Percentiles rank a stretch among this genome's conserved stretches.
Evolutionary conservation across 768 basidiomycete species (phyloP).

Genomic region (Podaxis mareebaensis): DNA sequence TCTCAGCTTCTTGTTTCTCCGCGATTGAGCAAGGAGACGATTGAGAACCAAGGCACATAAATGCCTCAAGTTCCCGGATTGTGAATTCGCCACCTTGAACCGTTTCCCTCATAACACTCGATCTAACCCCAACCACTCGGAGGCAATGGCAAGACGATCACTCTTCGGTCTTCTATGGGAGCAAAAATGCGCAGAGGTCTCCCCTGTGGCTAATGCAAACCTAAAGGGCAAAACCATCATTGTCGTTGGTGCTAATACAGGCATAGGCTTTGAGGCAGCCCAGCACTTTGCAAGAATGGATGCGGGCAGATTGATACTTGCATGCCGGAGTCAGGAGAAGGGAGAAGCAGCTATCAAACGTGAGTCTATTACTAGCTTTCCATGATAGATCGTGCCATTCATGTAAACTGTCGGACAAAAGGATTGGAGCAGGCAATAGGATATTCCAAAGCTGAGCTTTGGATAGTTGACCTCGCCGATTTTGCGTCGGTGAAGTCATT

Average conservation of each 20-base stretch:
- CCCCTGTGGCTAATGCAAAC: conserved; percentile 34
- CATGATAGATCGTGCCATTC: not conserved
- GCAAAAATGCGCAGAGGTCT: conserved; percentile 17
- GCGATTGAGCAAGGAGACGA: no score
- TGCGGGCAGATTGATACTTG: conserved; percentile 37
- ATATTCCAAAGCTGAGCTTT: conserved; percentile 33
- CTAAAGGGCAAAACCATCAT: conserved; percentile 48
- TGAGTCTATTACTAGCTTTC: conserved; percentile 21
- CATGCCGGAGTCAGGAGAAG: conserved; percentile 34
- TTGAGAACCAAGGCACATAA: no score
- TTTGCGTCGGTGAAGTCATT: conserved; percentile 40
- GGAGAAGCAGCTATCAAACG: conserved; percentile 35
- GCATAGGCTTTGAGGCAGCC: conserved; percentile 46
- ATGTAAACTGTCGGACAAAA: conserved; percentile 4
- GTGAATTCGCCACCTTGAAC: no score
- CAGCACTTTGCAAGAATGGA: conserved; percentile 47
- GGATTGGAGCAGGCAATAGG: conserved; percentile 30
- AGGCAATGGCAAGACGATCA: conserved; percentile 1
- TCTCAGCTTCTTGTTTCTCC: no score
- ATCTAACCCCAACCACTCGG: no score
- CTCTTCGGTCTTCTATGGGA: not conserved
- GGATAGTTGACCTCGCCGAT: conserved; percentile 37
- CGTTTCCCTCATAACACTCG: no score
- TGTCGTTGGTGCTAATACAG: conserved; percentile 52
- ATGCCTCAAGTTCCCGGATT: no score